Evolutionary conservation across 2,329 filamentous ascomycete species (phyloP).

Genomic region (Camillea tinctor): DNA sequence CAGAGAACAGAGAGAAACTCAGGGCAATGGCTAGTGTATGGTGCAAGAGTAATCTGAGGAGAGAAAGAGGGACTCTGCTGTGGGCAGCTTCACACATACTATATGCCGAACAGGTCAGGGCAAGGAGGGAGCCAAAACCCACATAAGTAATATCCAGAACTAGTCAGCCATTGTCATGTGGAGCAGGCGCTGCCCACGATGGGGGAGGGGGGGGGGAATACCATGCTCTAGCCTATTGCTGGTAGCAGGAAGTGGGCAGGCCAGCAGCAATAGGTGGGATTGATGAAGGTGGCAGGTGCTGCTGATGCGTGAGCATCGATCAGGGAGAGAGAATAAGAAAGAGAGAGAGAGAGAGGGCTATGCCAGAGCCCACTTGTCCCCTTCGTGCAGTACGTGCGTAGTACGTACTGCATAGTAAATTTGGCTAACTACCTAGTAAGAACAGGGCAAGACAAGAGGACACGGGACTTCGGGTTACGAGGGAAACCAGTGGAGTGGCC

Average conservation of each 20-base stretch:
- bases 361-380: conserved; percentile 15
- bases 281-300: conserved; percentile 14
- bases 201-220: neutral
- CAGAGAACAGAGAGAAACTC: no score
- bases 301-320: conserved; percentile 17
- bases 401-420: conserved; percentile 18
- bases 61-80: neutral
- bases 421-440: conserved; percentile 2
- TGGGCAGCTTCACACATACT: neutral
- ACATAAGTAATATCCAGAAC: neutral
- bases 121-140: neutral
- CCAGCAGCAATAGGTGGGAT: conserved; percentile 14
- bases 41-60: neutral
- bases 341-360: no score
- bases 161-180: neutral
- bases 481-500: neutral
- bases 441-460: neutral
- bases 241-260: conserved; percentile 1
- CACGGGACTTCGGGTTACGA: neutral
- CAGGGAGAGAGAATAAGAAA: no score
- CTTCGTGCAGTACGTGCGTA: conserved; percentile 3
- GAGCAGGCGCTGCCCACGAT: neutral
- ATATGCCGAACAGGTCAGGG: neutral
- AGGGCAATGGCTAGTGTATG: no score
- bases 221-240: neutral